phyloP scores from a whole-genome alignment of 2,329 filamentous ascomycete species.

The Sclerotinia subarctica region DNA sequence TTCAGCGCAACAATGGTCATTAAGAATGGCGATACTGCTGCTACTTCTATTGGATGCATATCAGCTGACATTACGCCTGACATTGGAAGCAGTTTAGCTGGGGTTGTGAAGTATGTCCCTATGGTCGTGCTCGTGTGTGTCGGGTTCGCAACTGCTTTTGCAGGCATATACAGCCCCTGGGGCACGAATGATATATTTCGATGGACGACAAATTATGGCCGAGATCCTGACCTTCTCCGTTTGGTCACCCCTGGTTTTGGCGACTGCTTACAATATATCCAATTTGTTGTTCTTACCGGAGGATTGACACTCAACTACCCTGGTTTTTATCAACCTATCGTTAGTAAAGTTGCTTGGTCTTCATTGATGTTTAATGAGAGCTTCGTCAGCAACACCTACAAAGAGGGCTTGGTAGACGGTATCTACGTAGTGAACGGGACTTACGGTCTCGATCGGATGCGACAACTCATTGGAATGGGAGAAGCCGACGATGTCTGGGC shows the following conservation, averaged over 20 bases:
- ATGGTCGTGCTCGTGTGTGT: conserved; percentile 75
- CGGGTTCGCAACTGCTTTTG: conserved; percentile 76
- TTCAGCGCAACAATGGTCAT: conserved; percentile 71
- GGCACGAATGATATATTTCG: conserved; percentile 85
- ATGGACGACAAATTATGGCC: conserved; percentile 97
- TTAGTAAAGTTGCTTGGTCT: conserved; percentile 87
- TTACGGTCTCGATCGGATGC: conserved; percentile 76
- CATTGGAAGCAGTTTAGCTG: conserved; percentile 65
- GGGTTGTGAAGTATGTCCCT: conserved; percentile 71
- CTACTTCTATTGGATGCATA: conserved; percentile 71
- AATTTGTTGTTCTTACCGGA: conserved; percentile 87
- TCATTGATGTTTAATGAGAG: conserved; percentile 89
- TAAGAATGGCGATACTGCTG: conserved; percentile 65
- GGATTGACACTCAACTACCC: conserved; percentile 84
- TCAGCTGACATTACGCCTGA: conserved; percentile 81
- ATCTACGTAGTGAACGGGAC: conserved; percentile 78
- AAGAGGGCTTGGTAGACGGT: conserved; percentile 71
- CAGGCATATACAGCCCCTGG: conserved; percentile 90
- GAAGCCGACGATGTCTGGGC: conserved; percentile 81
- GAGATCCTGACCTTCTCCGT: conserved; percentile 85
- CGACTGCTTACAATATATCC: conserved; percentile 94
- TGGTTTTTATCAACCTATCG: conserved; percentile 88
- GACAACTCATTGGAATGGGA: conserved; percentile 79
- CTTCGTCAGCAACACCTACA: conserved; percentile 67
- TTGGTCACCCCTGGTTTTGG: conserved; percentile 94